Evolutionary conservation across 108 stramenopile genomes (phyloP).

Genomic region (Parietichytrium sp.): DNA sequence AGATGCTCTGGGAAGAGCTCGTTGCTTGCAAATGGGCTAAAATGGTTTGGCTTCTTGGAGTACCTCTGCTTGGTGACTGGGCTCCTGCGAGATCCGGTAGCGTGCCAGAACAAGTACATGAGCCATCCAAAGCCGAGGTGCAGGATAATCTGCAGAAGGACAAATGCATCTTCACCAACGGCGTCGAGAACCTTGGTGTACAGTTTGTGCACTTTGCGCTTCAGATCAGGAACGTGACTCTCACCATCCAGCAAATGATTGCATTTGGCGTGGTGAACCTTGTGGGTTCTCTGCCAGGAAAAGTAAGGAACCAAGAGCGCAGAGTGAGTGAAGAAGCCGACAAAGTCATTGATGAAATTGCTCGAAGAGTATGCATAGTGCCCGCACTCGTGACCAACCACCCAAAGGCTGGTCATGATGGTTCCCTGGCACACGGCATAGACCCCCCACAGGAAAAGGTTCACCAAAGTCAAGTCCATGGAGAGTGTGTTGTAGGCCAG

Average conservation of each 20-base stretch:
- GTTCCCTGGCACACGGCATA: conserved; percentile 96
- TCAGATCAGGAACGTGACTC: conserved; percentile 71
- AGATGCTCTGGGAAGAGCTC: conserved; percentile 82
- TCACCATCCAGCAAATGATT: conserved; percentile 94
- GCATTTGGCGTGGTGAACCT: conserved; percentile 95
- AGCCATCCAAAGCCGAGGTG: conserved; percentile 85
- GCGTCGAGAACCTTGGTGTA: conserved; percentile 69
- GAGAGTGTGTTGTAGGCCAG: conserved; percentile 68
- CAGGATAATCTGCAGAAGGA: conserved; percentile 77
- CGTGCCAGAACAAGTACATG: conserved; percentile 73
- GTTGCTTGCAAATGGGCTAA: conserved; percentile 66
- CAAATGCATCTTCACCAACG: conserved; percentile 83
- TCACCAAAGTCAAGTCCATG: conserved; percentile 65
- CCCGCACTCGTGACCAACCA: conserved; percentile 97
- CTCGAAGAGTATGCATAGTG: conserved; percentile 91
- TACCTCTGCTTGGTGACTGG: conserved; percentile 66
- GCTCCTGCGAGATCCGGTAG: conserved; percentile 73
- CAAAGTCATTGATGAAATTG: conserved; percentile 86
- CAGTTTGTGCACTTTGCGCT: conserved; percentile 61
- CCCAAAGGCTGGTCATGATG: conserved; percentile 96
- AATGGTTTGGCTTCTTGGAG: conserved; percentile 77
- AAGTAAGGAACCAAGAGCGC: conserved; percentile 93
- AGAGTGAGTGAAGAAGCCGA: conserved; percentile 92
- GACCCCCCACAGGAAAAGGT: conserved; percentile 78
- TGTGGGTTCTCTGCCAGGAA: conserved; percentile 71